phyloP scores from a whole-genome alignment of 2,329 filamentous ascomycete genomes.

The Arthroderma sp. region DNA sequence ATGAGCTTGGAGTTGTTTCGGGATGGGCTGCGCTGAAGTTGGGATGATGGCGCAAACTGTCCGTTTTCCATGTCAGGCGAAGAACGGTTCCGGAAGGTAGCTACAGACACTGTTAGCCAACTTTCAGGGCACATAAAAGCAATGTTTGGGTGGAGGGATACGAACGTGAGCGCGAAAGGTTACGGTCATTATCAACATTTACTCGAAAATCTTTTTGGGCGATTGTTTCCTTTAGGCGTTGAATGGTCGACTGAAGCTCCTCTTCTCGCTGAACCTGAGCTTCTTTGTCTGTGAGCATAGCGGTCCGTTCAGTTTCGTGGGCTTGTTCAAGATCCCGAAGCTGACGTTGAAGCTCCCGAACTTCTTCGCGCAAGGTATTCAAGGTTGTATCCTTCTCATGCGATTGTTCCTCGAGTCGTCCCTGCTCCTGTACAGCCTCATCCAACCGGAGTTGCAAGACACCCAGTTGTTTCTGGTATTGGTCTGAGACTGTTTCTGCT shows the following conservation, averaged over 20 bases:
- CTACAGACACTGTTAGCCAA: slow-evolving; percentile 13
- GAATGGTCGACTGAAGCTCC: slow-evolving; percentile 80
- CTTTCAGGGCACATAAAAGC: neutral
- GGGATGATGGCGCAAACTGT: slow-evolving; percentile 76
- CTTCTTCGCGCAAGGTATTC: slow-evolving; percentile 69
- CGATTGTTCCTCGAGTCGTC: slow-evolving; percentile 70
- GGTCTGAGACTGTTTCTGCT: slow-evolving; percentile 64
- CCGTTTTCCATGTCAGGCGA: slow-evolving; percentile 55
- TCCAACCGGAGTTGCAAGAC: slow-evolving; percentile 77
- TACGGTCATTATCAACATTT: slow-evolving; percentile 38
- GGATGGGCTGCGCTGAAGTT: slow-evolving; percentile 75
- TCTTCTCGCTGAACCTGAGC: slow-evolving; percentile 73
- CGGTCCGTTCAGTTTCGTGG: slow-evolving; percentile 78
- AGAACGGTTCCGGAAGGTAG: slow-evolving; percentile 38
- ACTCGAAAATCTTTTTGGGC: slow-evolving; percentile 54
- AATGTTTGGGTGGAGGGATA: slow-evolving; percentile 7
- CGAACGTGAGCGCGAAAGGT: slow-evolving; percentile 40
- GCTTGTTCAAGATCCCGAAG: slow-evolving; percentile 85
- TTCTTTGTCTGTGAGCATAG: slow-evolving; percentile 83
- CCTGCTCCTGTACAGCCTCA: slow-evolving; percentile 69
- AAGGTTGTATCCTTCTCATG: slow-evolving; percentile 79
- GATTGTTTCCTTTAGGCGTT: slow-evolving; percentile 79
- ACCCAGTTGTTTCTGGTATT: slow-evolving; percentile 70
- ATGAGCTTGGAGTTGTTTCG: slow-evolving; percentile 80
- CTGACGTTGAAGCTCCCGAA: slow-evolving; percentile 68